phyloP scores from a whole-genome alignment of 2,329 filamentous ascomycete genomes.

The Didymella lethalis region DNA sequence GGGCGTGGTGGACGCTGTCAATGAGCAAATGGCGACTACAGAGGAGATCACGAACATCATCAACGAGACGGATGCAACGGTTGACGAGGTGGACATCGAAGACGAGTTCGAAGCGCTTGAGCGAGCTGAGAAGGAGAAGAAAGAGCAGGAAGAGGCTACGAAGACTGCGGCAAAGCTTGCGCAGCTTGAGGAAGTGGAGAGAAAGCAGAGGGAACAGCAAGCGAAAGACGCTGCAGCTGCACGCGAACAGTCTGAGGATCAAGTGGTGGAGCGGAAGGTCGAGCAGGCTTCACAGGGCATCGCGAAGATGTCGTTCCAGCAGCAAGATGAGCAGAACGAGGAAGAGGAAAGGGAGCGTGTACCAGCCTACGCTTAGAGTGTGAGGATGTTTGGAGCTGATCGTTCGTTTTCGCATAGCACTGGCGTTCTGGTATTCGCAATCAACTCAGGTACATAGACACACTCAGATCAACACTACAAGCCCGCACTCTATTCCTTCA shows the following conservation, averaged over 20 bases:
- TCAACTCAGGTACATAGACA: neutral
- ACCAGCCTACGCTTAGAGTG: slow-evolving; percentile 26
- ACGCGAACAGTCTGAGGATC: slow-evolving; percentile 63
- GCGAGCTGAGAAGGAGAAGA: slow-evolving; percentile 75
- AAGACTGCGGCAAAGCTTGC: slow-evolving; percentile 60
- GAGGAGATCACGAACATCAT: slow-evolving; percentile 85
- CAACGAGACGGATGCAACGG: slow-evolving; percentile 61
- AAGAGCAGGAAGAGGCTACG: slow-evolving; percentile 68
- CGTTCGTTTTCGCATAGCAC: slow-evolving; percentile 28
- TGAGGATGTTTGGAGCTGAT: neutral
- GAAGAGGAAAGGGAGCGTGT: slow-evolving; percentile 46
- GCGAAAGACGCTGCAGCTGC: slow-evolving; percentile 43
- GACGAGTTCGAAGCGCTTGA: slow-evolving; percentile 84
- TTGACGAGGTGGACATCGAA: slow-evolving; percentile 86
- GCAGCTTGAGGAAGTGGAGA: slow-evolving; percentile 45
- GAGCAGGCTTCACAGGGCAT: slow-evolving; percentile 31
- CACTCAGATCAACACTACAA: neutral
- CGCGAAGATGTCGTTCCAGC: slow-evolving; percentile 30
- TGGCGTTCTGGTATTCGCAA: slow-evolving; percentile 23
- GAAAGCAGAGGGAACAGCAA: slow-evolving; percentile 44
- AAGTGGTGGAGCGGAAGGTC: slow-evolving; percentile 25
- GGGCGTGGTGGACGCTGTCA: slow-evolving; percentile 74
- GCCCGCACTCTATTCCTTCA: neutral
- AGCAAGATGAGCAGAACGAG: slow-evolving; percentile 35
- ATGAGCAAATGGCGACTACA: slow-evolving; percentile 74